Evolutionary conservation across 768 basidiomycete genomes (phyloP).

Genomic region (Leccinellum luteum): DNA sequence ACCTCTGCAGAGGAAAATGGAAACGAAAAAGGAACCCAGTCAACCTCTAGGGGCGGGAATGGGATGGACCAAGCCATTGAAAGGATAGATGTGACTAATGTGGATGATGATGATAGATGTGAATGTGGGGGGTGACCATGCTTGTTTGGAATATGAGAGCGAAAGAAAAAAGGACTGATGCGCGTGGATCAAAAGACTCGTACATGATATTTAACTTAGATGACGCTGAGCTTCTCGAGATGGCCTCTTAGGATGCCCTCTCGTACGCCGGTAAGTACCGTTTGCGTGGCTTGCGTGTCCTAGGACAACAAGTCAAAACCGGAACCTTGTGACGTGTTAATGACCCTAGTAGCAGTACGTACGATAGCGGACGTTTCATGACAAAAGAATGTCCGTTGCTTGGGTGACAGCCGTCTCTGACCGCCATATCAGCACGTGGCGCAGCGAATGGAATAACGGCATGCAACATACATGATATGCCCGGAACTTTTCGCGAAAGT

Average conservation of each 20-base stretch:
- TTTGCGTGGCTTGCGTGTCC: constrained; percentile 40
- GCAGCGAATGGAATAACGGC: constrained; percentile 15
- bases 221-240: constrained; percentile 31
- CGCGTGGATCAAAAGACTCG: not conserved
- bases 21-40: not conserved
- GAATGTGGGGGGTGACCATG: not conserved
- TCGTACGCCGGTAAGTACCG: constrained; percentile 39
- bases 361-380: constrained; percentile 73
- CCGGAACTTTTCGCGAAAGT: constrained; percentile 68
- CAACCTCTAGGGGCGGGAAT: not conserved
- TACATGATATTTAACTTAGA: constrained; percentile 12
- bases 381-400: constrained; percentile 58
- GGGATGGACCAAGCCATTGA: not conserved
- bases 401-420: constrained; percentile 57
- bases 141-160: not conserved
- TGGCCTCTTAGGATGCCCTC: constrained; percentile 39
- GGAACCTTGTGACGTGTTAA: not conserved
- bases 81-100: not conserved
- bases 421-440: not conserved
- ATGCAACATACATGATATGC: constrained; percentile 48
- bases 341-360: constrained; percentile 22
- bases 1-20: not conserved
- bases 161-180: not conserved
- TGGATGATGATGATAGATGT: not conserved
- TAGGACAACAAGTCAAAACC: constrained; percentile 8